Conservation (phyloP, 2,329 filamentous ascomycete species). For the Hypoxylon sp. region DNA sequence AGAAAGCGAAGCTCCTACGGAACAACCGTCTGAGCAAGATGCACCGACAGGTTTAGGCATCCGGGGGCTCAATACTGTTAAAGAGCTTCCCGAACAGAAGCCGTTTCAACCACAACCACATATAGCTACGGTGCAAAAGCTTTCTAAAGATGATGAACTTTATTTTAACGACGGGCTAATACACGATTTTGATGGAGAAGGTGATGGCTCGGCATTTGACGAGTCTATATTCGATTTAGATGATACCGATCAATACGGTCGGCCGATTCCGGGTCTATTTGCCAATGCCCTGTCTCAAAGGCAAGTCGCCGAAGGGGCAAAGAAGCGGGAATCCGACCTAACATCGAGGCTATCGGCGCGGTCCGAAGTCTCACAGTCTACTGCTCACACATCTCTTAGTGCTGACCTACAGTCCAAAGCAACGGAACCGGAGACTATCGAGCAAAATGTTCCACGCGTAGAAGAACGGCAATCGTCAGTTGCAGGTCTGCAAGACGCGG, state of each 20-base stretch:
- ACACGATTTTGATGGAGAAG: conserved; percentile 60
- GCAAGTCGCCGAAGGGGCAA: conserved; percentile 46
- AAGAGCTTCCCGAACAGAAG: conserved; percentile 28
- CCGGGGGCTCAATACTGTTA: conserved; percentile 47
- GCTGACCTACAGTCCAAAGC: conserved; percentile 43
- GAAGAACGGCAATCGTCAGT: conserved; percentile 34
- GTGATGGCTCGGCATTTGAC: conserved; percentile 69
- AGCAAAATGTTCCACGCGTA: conserved; percentile 26
- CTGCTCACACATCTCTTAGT: conserved; percentile 62
- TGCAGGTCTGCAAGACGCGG: conserved; percentile 18
- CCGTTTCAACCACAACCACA: conserved; percentile 32
- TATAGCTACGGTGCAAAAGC: conserved; percentile 21
- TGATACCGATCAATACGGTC: conserved; percentile 69
- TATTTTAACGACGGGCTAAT: conserved; percentile 74
- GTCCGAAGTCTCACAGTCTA: conserved; percentile 57
- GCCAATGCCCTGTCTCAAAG: conserved; percentile 60
- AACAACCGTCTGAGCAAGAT: conserved; percentile 31
- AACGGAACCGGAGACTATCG: conserved; percentile 9
- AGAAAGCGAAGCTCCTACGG: conserved; percentile 13
- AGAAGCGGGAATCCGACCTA: conserved; percentile 58
- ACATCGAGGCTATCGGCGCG: conserved; percentile 56
- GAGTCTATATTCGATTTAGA: conserved; percentile 77
- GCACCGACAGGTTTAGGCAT: conserved; percentile 54
- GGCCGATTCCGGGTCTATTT: conserved; percentile 67
- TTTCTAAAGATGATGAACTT: conserved; percentile 65